phyloP scores from a whole-genome alignment of 768 basidiomycete species.

The Myochromella boudieri region DNA sequence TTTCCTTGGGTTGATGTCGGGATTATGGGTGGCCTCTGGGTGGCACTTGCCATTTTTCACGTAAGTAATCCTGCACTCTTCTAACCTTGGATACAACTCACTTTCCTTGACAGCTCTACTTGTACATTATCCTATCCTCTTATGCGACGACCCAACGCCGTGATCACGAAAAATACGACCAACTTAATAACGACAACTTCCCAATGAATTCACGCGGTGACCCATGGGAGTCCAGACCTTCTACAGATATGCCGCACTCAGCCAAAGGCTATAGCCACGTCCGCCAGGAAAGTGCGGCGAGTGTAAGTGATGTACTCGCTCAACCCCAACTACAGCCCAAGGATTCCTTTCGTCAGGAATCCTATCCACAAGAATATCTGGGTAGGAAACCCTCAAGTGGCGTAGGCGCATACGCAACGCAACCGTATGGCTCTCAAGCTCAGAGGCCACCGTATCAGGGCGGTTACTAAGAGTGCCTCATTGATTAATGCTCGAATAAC shows the following conservation, averaged over 20 bases:
- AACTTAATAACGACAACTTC: slow-evolving; percentile 66
- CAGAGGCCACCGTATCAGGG: slow-evolving; percentile 5
- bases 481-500: too few relatives aligned
- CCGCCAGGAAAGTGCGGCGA: slow-evolving; percentile 53
- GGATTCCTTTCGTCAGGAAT: slow-evolving; percentile 35
- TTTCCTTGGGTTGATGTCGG: slow-evolving; percentile 94
- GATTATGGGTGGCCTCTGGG: slow-evolving; percentile 88
- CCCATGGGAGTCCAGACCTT: slow-evolving; percentile 68
- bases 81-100: slow-evolving; percentile 8
- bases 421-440: slow-evolving; percentile 2
- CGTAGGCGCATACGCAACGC: slow-evolving; percentile 1
- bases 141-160: slow-evolving; percentile 72
- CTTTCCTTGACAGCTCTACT: slow-evolving; percentile 40
- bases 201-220: slow-evolving; percentile 64
- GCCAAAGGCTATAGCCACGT: slow-evolving; percentile 44
- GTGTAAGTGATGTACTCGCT: slow-evolving; percentile 54
- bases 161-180: slow-evolving; percentile 83
- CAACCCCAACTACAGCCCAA: slow-evolving; percentile 47
- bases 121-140: slow-evolving; percentile 45
- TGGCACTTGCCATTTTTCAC: slow-evolving; percentile 75
- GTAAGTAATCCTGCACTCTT: slow-evolving; percentile 37
- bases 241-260: slow-evolving; percentile 35
- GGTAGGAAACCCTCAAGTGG: slow-evolving; percentile 18
- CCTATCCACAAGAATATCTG: slow-evolving; percentile 25
- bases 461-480: slow-evolving; percentile 8